Evolutionary conservation across 192 early-diverging fungal species (phyloP), one percentile per base, ranked within the genome.

Genomic region (Pilaira anomala): DNA sequence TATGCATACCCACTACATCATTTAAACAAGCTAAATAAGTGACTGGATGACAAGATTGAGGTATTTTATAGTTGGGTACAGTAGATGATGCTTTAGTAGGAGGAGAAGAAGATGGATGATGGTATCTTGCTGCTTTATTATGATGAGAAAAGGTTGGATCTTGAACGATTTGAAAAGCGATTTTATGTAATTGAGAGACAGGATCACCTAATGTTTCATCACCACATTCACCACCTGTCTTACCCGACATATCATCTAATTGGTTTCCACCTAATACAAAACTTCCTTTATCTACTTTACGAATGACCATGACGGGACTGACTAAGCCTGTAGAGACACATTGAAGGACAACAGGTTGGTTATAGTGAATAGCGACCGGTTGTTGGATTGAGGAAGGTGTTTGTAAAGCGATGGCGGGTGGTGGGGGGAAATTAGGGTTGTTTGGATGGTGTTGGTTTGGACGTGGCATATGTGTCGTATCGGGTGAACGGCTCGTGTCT

Each of bases 161-260:
- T 14, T 82, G 79, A 11, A 78, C 78, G 36, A 93, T 81, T 73
- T 94, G 88, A 69, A 96, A 87, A 3, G 91, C 92, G 6, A 96
- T 84, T 78, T 96, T 96, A 80, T 96, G 92, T 57, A 96, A 70
- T 73, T 93, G 92, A 19, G 89, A 91, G 2, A 96, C 85, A 1
- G 92, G 91, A 69, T 96, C 94, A 30, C 91, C 91, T 13, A 87
- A 59, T 11, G 83, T 63, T 41, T 80, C 78, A 33, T 82, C 78
- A 13, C 69, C 73, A 56, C 72, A 77, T 46, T 79, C 78, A 33
- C 78, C 73, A 25, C 65, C 71, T 16, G 48, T 48, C 21, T 63
- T 76, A 52, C 48, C 33, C 13, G 62, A 44, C 9, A 33, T 40
- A 36, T 62, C 64, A 25, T 63, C 56, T 21, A 45, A 55, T 0